Evolutionary conservation across 305 asterid species (phyloP).

Genomic region (Solanum hybrid): DNA sequence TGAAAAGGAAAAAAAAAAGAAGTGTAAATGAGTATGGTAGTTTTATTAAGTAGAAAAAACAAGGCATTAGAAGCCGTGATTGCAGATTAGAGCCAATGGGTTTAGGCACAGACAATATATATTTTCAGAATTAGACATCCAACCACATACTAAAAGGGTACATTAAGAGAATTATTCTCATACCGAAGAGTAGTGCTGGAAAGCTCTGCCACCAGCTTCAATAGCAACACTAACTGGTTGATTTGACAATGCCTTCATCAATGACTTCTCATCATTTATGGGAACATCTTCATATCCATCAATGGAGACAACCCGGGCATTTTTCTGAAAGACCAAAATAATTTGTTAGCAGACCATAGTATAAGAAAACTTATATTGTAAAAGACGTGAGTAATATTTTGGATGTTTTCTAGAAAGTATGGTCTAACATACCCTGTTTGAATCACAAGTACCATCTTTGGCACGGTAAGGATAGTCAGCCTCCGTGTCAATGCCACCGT

Average conservation of each 20-base stretch:
- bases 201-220: slow-evolving; percentile 81
- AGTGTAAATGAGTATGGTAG: background rate
- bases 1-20: background rate
- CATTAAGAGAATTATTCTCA: background rate
- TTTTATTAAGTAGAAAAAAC: background rate
- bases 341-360: background rate
- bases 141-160: background rate
- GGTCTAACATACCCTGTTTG: slow-evolving; percentile 24
- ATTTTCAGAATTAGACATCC: background rate
- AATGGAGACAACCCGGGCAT: slow-evolving; percentile 57
- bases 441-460: slow-evolving; percentile 48
- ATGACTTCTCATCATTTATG: slow-evolving; percentile 44
- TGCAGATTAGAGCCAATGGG: background rate
- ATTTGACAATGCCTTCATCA: slow-evolving; percentile 67
- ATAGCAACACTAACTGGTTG: slow-evolving; percentile 82
- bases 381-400: background rate
- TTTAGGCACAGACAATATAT: background rate
- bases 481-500: slow-evolving; percentile 71
- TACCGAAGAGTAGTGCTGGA: slow-evolving; percentile 80
- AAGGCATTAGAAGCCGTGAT: background rate
- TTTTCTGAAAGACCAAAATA: slow-evolving; percentile 28
- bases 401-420: background rate
- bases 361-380: background rate
- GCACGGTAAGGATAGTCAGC: slow-evolving; percentile 71
- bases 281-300: slow-evolving; percentile 74